phyloP scores from a whole-genome alignment of 2,329 filamentous ascomycete genomes.

The Cytospora paraplurivora region DNA sequence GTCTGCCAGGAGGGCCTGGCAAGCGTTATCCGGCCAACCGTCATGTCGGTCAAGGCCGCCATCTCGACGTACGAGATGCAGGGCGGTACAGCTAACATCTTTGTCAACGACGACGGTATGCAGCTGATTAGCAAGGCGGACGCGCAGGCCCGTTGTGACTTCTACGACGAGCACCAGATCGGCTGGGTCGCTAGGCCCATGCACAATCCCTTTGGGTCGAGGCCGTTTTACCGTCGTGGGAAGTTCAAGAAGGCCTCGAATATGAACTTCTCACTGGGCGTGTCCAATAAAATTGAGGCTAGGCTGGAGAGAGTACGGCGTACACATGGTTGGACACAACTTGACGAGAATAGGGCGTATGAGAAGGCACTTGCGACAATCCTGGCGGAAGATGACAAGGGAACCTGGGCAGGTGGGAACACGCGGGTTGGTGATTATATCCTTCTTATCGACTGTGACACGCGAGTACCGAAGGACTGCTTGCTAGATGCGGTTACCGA shows the following conservation, averaged over 20 bases:
- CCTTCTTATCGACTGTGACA: conserved; percentile 76
- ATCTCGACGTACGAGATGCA: conserved; percentile 78
- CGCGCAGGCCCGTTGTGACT: conserved; percentile 49
- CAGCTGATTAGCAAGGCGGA: conserved; percentile 56
- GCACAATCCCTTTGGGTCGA: conserved; percentile 60
- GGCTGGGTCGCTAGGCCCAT: conserved; percentile 69
- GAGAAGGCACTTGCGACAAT: conserved; percentile 65
- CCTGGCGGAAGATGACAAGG: conserved; percentile 63
- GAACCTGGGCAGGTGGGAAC: conserved; percentile 84
- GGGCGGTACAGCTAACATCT: conserved; percentile 75
- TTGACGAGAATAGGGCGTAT: conserved; percentile 68
- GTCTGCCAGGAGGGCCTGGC: conserved; percentile 84
- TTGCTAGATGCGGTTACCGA: conserved; percentile 75
- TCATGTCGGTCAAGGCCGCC: conserved; percentile 75
- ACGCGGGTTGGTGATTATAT: conserved; percentile 86
- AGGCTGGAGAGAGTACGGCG: conserved; percentile 62
- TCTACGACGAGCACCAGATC: conserved; percentile 69
- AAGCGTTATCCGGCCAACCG: conserved; percentile 74
- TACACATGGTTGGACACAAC: conserved; percentile 64
- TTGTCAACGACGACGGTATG: conserved; percentile 75
- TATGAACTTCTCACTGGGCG: conserved; percentile 71
- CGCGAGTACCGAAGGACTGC: conserved; percentile 75
- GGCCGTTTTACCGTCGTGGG: conserved; percentile 57
- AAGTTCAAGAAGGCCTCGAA: conserved; percentile 74
- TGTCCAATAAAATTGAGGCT: conserved; percentile 71